These are phyloP conservation scores for Tephrocybe sp. DNA, from an alignment of 768 basidiomycete species.

Conservation along the genomic window DNA sequence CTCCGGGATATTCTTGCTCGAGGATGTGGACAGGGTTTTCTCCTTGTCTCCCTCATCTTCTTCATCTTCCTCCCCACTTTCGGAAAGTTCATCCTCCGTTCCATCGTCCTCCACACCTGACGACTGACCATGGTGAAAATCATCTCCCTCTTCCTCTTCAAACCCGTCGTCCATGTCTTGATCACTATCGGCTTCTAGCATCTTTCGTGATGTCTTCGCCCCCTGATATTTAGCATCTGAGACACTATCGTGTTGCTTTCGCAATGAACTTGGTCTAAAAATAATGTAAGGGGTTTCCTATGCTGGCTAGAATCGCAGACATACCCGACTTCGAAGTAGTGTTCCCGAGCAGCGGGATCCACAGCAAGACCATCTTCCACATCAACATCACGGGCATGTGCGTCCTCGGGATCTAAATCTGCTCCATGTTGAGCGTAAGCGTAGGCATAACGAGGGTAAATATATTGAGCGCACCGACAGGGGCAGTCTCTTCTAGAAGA, in stretches of 20 bases:
- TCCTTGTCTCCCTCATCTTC: conserved; percentile 2
- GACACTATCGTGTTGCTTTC: conserved; percentile 63
- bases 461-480: conserved; percentile 50
- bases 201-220: conserved; percentile 58
- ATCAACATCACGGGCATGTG: conserved; percentile 51
- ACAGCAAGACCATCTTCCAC: conserved; percentile 36
- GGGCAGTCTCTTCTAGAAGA: conserved; percentile 70
- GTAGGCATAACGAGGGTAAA: neutral
- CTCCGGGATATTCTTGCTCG: neutral
- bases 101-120: conserved; percentile 15
- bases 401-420: conserved; percentile 80
- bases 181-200: conserved; percentile 46
- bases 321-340: conserved; percentile 87
- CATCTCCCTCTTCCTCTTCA: conserved; percentile 29
- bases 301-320: conserved; percentile 19
- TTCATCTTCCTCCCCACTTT: conserved; percentile 8
- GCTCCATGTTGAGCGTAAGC: conserved; percentile 12
- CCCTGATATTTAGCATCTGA: conserved; percentile 82
- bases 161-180: conserved; percentile 55
- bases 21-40: neutral
- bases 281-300: conserved; percentile 1
- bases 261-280: conserved; percentile 65
- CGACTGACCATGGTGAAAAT: conserved; percentile 18
- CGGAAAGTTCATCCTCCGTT: neutral
- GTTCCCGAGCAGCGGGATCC: conserved; percentile 53